Percentiles rank a stretch among this genome's conserved stretches.
These are phyloP conservation scores for Cladosporium sp. DNA, from an alignment of 2,329 filamentous ascomycete species.

Conservation along the genomic window DNA sequence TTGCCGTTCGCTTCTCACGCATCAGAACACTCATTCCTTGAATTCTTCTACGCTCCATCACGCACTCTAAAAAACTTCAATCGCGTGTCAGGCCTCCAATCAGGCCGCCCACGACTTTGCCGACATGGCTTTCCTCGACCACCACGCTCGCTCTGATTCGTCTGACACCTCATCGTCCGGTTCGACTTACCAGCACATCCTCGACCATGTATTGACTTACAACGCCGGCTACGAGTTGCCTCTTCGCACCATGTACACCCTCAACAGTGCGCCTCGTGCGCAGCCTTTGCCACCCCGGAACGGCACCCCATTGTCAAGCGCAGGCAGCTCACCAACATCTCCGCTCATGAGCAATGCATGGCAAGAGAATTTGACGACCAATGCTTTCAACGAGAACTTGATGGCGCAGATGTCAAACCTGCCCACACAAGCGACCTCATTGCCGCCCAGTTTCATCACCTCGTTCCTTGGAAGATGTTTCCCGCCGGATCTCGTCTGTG, in stretches of 20 bases:
- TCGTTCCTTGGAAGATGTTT: slow-evolving; percentile 60
- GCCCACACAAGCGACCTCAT: slow-evolving; percentile 56
- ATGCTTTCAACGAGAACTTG: slow-evolving; percentile 48
- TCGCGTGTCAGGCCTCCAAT: neutral
- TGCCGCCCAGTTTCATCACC: slow-evolving; percentile 60
- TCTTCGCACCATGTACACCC: slow-evolving; percentile 62
- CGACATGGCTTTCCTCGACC: slow-evolving; percentile 13
- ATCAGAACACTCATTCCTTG: neutral
- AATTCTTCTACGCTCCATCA: neutral
- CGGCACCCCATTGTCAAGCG: slow-evolving; percentile 31
- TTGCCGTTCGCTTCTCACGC: neutral
- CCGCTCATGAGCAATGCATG: slow-evolving; percentile 28
- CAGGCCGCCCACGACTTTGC: neutral
- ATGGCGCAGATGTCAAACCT: slow-evolving; percentile 56
- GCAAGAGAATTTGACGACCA: slow-evolving; percentile 29
- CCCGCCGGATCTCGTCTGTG: slow-evolving; percentile 50
- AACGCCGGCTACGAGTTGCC: slow-evolving; percentile 63
- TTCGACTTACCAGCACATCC: slow-evolving; percentile 41
- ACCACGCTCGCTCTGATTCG: slow-evolving; percentile 24
- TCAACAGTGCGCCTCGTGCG: slow-evolving; percentile 57
- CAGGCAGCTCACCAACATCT: slow-evolving; percentile 35
- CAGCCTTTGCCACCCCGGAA: slow-evolving; percentile 31
- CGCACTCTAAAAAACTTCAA: neutral
- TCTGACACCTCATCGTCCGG: slow-evolving; percentile 38
- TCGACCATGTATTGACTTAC: slow-evolving; percentile 58